A percentile compares a stretch with the other conserved stretches of the same genome.
Evolutionary conservation across 164 flowering plant genomes (phyloP).

Genomic region (Umbilicus rupestris): DNA sequence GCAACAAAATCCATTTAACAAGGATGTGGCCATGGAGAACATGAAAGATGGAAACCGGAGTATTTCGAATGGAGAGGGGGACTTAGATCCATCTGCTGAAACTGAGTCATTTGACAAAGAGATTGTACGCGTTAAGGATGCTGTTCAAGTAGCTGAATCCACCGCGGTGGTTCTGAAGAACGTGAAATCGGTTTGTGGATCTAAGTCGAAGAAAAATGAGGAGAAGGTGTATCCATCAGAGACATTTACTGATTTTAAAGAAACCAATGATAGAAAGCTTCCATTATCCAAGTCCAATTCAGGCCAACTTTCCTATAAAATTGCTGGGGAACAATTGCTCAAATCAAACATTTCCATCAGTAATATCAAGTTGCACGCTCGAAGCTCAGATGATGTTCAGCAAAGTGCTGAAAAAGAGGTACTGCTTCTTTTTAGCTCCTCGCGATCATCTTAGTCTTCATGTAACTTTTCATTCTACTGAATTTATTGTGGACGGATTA

Average conservation of each 20-base stretch:
- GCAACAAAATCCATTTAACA: conserved; percentile 12
- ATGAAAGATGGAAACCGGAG: too few species aligned
- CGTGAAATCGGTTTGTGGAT: not conserved
- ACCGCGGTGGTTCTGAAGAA: not conserved
- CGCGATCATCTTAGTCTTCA: conserved; percentile 8
- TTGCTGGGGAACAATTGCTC: not conserved
- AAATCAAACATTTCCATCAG: not conserved
- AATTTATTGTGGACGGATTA: not conserved
- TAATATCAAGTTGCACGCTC: not conserved
- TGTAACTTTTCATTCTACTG: not conserved
- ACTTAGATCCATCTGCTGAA: not conserved
- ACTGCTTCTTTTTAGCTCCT: not conserved
- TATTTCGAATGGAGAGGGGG: not conserved
- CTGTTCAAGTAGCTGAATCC: not conserved
- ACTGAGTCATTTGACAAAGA: not conserved
- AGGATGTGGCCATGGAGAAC: conserved; percentile 1
- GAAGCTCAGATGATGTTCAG: not conserved
- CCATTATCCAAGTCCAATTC: not conserved
- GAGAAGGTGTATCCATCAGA: conserved; percentile 4
- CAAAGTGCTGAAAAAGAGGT: conserved; percentile 3
- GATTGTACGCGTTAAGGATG: not conserved
- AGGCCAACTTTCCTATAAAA: not conserved
- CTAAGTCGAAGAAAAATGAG: not conserved
- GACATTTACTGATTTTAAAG: not conserved
- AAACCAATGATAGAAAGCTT: too few species aligned